Conservation (phyloP, 1,284 basidiomycete species). For the Tetrapyrgos nigripes region DNA sequence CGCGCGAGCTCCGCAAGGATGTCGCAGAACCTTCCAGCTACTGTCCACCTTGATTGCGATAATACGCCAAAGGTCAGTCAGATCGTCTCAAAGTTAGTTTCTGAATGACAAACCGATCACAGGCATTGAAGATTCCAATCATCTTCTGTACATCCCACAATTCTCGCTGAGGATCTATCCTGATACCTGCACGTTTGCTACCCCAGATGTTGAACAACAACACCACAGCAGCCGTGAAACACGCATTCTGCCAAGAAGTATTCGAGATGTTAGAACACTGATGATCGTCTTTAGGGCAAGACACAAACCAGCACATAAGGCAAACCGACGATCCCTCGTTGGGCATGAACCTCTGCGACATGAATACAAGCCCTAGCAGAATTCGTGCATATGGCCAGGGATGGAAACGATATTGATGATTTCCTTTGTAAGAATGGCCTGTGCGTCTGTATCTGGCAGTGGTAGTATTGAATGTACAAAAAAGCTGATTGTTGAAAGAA, state of each 20-base stretch:
- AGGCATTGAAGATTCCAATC: slow-evolving; percentile 8
- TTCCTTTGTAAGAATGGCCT: slow-evolving; percentile 19
- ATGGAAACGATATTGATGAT: slow-evolving; percentile 12
- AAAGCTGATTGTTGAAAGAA: slow-evolving; percentile 21
- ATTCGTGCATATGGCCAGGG: slow-evolving; percentile 19
- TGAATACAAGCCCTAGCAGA: slow-evolving; percentile 17
- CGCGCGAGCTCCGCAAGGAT: slow-evolving; percentile 15
- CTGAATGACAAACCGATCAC: slow-evolving; percentile 8
- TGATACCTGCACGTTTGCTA: slow-evolving; percentile 14
- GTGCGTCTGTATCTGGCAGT: slow-evolving; percentile 19
- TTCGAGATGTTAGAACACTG: neutral
- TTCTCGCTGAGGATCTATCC: slow-evolving; percentile 13
- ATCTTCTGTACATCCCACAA: slow-evolving; percentile 10
- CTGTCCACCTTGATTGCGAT: slow-evolving; percentile 7
- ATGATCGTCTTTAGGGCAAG: neutral
- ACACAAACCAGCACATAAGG: slow-evolving; percentile 13
- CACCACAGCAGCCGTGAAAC: slow-evolving; percentile 16
- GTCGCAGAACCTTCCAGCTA: slow-evolving; percentile 19
- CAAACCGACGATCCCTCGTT: slow-evolving; percentile 8
- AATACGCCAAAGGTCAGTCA: neutral
- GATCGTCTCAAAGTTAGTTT: neutral
- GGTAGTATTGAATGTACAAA: slow-evolving; percentile 15
- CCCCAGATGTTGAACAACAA: slow-evolving; percentile 20
- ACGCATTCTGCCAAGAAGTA: slow-evolving; percentile 5
- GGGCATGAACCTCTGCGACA: slow-evolving; percentile 12